Evolutionary conservation across 2,329 filamentous ascomycete species (phyloP).

Genomic region (Arachnopeziza araneosa): DNA sequence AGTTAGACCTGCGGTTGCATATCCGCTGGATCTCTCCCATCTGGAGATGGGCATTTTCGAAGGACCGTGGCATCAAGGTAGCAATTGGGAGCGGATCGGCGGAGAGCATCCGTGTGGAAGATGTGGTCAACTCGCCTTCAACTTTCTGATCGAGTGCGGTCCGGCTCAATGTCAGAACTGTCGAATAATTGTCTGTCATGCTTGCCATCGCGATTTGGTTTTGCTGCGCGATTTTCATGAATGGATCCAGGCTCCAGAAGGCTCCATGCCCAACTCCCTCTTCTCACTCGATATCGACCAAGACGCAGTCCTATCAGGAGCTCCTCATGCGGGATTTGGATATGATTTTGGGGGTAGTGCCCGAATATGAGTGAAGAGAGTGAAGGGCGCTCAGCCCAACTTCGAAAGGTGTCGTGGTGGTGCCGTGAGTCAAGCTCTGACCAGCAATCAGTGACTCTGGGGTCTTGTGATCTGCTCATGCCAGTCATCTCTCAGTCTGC

Average conservation of each 20-base stretch:
- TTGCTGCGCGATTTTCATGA: conserved; percentile 18
- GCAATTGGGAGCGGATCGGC: conserved; percentile 17
- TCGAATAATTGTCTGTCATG: conserved; percentile 17
- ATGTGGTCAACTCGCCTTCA: conserved; percentile 18
- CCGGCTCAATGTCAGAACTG: conserved; percentile 20
- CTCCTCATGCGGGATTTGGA: neutral
- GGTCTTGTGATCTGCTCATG: neutral
- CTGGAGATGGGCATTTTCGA: neutral
- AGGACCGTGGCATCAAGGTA: conserved; percentile 20
- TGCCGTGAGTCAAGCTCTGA: neutral
- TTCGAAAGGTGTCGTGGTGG: neutral
- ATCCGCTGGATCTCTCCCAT: neutral
- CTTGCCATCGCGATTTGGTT: conserved; percentile 17
- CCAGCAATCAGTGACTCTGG: neutral
- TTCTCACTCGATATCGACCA: conserved; percentile 12
- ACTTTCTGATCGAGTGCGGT: conserved; percentile 18
- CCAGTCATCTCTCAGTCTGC: neutral
- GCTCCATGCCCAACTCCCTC: conserved; percentile 7
- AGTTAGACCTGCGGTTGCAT: conserved; percentile 8
- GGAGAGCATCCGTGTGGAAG: conserved; percentile 21
- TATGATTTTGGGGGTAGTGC: neutral
- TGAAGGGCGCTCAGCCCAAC: neutral
- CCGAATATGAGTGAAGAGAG: neutral
- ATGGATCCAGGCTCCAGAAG: conserved; percentile 10
- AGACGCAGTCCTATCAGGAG: neutral